Percentiles rank a stretch among this genome's conserved stretches.
Conservation (phyloP, 176 grass and related monocot species). For the Bothriochloa decipiens region DNA sequence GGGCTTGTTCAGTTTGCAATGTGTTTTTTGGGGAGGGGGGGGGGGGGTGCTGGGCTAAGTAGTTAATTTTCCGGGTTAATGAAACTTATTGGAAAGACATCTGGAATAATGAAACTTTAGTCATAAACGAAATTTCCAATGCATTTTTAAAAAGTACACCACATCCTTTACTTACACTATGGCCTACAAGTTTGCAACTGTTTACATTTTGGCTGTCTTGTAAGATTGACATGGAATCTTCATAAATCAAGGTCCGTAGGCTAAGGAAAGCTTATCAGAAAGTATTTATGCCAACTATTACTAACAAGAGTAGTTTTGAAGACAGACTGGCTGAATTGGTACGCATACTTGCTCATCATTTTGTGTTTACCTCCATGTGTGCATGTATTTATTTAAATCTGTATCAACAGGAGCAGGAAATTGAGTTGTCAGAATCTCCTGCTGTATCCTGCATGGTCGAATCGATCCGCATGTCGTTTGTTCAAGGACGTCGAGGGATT, state of each 20-base stretch:
- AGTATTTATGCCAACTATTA: conserved; percentile 73
- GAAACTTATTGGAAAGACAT: background rate
- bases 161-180: conserved; percentile 6
- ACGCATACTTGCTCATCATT: conserved; percentile 28
- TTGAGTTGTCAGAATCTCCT: conserved; percentile 48
- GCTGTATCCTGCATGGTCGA: conserved; percentile 66
- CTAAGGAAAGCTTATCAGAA: conserved; percentile 81
- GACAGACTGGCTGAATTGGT: conserved; percentile 76
- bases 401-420: conserved; percentile 53
- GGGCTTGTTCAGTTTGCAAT: background rate
- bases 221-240: conserved; percentile 10
- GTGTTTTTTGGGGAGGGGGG: background rate
- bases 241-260: conserved; percentile 55
- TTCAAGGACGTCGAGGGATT: conserved; percentile 73
- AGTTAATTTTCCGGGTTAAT: background rate
- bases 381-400: conserved; percentile 29
- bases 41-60: no score
- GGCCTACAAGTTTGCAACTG: conserved; percentile 12
- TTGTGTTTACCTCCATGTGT: conserved; percentile 7
- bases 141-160: background rate
- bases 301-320: conserved; percentile 56
- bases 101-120: background rate
- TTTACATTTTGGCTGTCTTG: background rate
- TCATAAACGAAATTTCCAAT: background rate
- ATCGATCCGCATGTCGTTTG: conserved; percentile 83